Base-by-base conservation (phyloP, 257 asterid genomes). In the Solanum pimpinellifolium region DNA sequence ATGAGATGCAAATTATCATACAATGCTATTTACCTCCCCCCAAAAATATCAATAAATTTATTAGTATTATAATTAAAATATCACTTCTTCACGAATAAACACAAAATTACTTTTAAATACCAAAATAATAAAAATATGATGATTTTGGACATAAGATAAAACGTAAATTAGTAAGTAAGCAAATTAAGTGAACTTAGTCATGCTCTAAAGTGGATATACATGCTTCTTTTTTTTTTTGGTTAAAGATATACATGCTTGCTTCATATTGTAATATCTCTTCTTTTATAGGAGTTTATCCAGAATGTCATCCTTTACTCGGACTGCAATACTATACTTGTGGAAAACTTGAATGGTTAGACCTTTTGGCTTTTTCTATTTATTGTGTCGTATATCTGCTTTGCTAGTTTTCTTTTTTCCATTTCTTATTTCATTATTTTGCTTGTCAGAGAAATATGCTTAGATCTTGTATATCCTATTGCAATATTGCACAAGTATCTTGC, bases 331-430 rank as follows among this genome's bases (percentile, higher is more conserved):
- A 95, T 88, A 94, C 91, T 69, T 93, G 98, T 65, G 99, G 99
- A 77, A 97, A 95, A 90, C 96, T 97, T 27, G 99, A 97, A 93
- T 97, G 99, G 99, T 97, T 86, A 88, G 93, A 88, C 60, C 73
- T n/a, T 83, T 39, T 74, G 49, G 2, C 14, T 72, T 49, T 74
- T 21, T 77, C 42, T n/a, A 85, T 65, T 49, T 56, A 47, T 73
- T 47, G 70, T 72, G 83, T 62, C 13, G 21, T 4, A 27, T 49
- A 20, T 84, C 56, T 66, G 6, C 49, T 41, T 60, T 60, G 13
- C 46, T 14, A 52, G 29, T 14, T n/a, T 21, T 23, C 59, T 42
- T 78, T n/a, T 29, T 59, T 39, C 15, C 25, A 25, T 49, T 89
- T 69, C 29, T n/a, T 20, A 11, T 86, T 85, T 60, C 11, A 25